Evolutionary conservation across 2,329 filamentous ascomycete species (phyloP), one percentile per base, ranked within the genome.

Genomic region (Aureobasidium sp.): DNA sequence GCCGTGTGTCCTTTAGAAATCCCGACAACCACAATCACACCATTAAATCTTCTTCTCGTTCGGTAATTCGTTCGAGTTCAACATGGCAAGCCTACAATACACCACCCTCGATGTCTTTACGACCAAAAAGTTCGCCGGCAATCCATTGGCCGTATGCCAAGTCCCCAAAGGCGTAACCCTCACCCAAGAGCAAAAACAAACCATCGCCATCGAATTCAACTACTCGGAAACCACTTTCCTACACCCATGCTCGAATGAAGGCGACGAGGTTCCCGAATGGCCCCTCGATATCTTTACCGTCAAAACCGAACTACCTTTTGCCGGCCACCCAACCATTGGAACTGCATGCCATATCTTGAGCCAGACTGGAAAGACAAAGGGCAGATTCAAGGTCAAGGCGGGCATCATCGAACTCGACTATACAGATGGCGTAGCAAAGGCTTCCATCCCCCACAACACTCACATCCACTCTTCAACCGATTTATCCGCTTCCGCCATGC

Each of bases 391-490:
- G 5, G 74, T 74, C 64, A 80, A 74, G 70, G 77, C 72, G 64
- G 80, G 80, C 2, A 68, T 69, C 1, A 78, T 82, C 11, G 68
- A 70, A 14, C 49, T 72, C 17, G 69, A 71, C 15, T 80, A 75
- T 64, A 72, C 76, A 66, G 68, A 73, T 4, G 67, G 67, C 9
- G 70, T 77, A n/a, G 82, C 86, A 5, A 80, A 78, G 57, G 87
- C 87, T 17, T 74, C 73, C 4, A 86, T 92, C 65, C 87, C 88
- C 37, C 86, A 90, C 70, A 78, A 87, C 64, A 78, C 87, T 65
- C 87, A 83, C 67, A 68, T 85, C 61, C 88, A 91, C 73, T 66
- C 67, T 29, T 63, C 69, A 27, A 67, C 63, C 24, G 57, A 67
- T 7, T 70, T 74, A 29, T 67, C 69, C 17, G 63, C 69, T 33